These are phyloP conservation scores for Pyrus pyrifolia DNA, from an alignment of 306 rosid species.

Conservation along the genomic window DNA sequence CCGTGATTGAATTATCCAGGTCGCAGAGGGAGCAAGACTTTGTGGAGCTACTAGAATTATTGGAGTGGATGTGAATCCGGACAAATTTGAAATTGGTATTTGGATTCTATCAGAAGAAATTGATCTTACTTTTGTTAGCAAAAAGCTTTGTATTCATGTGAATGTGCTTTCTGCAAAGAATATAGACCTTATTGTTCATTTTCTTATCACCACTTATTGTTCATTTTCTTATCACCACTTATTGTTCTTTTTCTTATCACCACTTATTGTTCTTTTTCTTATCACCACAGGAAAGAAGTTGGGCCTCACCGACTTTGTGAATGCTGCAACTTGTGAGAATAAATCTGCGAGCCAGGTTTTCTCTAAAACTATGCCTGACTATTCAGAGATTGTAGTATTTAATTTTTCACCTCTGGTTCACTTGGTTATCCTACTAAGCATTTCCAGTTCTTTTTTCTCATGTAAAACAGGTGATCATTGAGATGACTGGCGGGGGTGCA, in stretches of 20 bases:
- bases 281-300: constrained; percentile 54
- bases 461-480: constrained; percentile 40
- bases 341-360: constrained; percentile 76
- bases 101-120: neutral
- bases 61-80: constrained; percentile 70
- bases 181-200: neutral
- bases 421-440: neutral
- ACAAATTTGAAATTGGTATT: constrained; percentile 63
- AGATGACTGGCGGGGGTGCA: constrained; percentile 69
- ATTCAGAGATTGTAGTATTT: neutral
- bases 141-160: neutral
- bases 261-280: neutral
- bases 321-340: constrained; percentile 33
- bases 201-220: too few relatives aligned
- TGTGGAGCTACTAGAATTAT: constrained; percentile 76
- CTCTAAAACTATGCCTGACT: neutral
- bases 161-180: neutral
- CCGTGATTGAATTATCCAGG: constrained; percentile 34
- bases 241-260: neutral
- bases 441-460: neutral
- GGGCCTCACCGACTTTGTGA: constrained; percentile 66
- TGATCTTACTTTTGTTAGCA: neutral
- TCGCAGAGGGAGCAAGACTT: constrained; percentile 87
- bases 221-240: too few relatives aligned
- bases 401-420: neutral